Evolutionary conservation across 1,284 basidiomycete genomes (phyloP), one percentile per base, ranked within the genome.

Genomic region (Cutaneotrichosporon cavernicola): DNA sequence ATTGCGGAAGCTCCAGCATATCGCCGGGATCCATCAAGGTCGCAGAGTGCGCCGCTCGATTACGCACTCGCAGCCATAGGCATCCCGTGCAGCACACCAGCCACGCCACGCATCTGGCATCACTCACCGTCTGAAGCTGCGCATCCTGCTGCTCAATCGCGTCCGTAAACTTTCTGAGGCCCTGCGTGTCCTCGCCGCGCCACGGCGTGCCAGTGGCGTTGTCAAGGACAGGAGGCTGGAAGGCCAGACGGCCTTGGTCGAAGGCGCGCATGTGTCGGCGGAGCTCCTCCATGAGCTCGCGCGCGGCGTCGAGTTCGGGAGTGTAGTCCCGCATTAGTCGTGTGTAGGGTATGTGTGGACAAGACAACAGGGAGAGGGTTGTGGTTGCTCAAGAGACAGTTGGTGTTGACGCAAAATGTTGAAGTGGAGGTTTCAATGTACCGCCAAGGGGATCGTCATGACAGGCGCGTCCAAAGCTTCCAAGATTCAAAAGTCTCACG

Each of bases 171-270:
- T 71, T 72, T 51, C 56, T 65, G 32, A 69, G 26, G 14, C 73
- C 73, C 43, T 67, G 68, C 9, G 71, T 67, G 14, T 71, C 71
- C 43, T 71, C 70, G 26, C 68, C 66, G 16, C 58, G 63, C 73
- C 73, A 75, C 34, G 62, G 36, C 5, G 40, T 50, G 32, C 53
- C 56, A 1, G 63, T 61, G 30, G 55, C 46, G 13, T 40, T 7
- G 61, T 69, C 67, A 6, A 66, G 51, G 14, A 69, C 61, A n/a
- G 68, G 56, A 0, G 68, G 63, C 11, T 58, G 46, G 34, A 65
- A 67, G 2, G 31, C 43, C n/a, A 67, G 60, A 14, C 58, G 58
- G 4, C 16, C 14, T 2, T 53, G 46, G 30, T 67, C 58, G 30
- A 65, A 63, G 18, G 63, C 57, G 32, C 55, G 63, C 2, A 57